phyloP scores from a whole-genome alignment of 208 protist genomes.

The Trypanosoma vivax region DNA sequence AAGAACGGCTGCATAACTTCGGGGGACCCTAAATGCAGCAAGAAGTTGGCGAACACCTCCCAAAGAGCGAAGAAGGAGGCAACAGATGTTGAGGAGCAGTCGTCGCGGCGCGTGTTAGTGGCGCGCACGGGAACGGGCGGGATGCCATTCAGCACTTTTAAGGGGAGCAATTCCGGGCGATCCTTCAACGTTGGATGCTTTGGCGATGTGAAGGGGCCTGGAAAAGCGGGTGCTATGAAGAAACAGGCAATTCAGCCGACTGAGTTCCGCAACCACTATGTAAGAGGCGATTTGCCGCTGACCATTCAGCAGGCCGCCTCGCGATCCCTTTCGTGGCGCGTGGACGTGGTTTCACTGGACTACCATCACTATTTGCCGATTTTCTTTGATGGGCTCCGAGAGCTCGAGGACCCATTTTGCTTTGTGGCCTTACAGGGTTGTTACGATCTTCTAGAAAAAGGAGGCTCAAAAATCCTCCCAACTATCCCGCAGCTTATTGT shows the following conservation, averaged over 20 bases:
- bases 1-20: slow-evolving; percentile 6
- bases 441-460: slow-evolving; percentile 91
- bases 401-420: slow-evolving; percentile 94
- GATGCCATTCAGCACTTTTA: slow-evolving; percentile 82
- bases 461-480: slow-evolving; percentile 93
- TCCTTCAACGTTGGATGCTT: slow-evolving; percentile 64
- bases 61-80: slow-evolving; percentile 1
- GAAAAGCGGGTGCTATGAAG: slow-evolving; percentile 49
- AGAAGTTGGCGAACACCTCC: slow-evolving; percentile 12
- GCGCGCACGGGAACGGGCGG: slow-evolving; percentile 76
- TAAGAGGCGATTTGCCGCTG: slow-evolving; percentile 96
- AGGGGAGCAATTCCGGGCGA: slow-evolving; percentile 25
- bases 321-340: slow-evolving; percentile 95
- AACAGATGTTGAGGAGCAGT: not conserved
- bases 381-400: slow-evolving; percentile 98
- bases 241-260: slow-evolving; percentile 84
- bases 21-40: slow-evolving; percentile 12
- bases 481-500: slow-evolving; percentile 98
- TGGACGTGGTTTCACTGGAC: slow-evolving; percentile 96
- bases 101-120: slow-evolving; percentile 33
- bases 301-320: slow-evolving; percentile 91
- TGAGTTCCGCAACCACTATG: slow-evolving; percentile 97
- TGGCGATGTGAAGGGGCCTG: slow-evolving; percentile 66
- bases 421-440: slow-evolving; percentile 95
- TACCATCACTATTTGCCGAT: slow-evolving; percentile 99